Evolutionary conservation across 306 rosid species (phyloP), one percentile per base, ranked within the genome.

Genomic region (Leucaena leucocephala): DNA sequence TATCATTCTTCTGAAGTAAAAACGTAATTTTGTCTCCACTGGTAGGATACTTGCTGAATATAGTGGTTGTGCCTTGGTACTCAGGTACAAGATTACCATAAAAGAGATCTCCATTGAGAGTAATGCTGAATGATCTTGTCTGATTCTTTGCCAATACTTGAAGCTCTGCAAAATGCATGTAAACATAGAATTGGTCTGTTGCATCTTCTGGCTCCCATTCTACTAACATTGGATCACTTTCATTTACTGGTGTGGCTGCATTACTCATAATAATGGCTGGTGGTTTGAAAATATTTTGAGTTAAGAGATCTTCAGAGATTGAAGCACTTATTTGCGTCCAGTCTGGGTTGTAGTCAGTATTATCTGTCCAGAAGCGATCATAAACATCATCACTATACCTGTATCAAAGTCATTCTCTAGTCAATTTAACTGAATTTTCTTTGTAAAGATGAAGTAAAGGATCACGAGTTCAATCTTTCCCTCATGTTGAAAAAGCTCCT

Each of bases 151-250:
- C 19, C 13, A 82, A 76, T 16, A 9, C 74, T 59, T 49, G 58
- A 17, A 85, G 11, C 77, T 85, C 90, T 6, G 68, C 40, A 58
- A 87, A 85, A 72, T 85, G 72, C 82, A 87, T 6, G 85, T 70
- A 80, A 21, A 84, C 21, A 61, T 80, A 74, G 48, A 14, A 82
- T 62, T 61, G 66, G 0, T 65, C 66, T 22, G 19, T 38, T 3
- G 4, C 4, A 62, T 55, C 3, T 8, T 35, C 27, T 1, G 82
- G 59, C 1, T 2, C 0, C 87, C 79, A 80, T 1, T 0, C 3
- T 4, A 78, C 16, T 0, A 0, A 0, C 48, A 84, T 15, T 16
- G 86, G 74, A 72, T 48, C 64, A 74, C 64, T 86, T 0, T 9
- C 67, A 72, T 76, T 61, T 40, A 13, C 15, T 3, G 82, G 84